phyloP scores from a whole-genome alignment of 164 flowering plant genomes.

The Berberis thunbergii region DNA sequence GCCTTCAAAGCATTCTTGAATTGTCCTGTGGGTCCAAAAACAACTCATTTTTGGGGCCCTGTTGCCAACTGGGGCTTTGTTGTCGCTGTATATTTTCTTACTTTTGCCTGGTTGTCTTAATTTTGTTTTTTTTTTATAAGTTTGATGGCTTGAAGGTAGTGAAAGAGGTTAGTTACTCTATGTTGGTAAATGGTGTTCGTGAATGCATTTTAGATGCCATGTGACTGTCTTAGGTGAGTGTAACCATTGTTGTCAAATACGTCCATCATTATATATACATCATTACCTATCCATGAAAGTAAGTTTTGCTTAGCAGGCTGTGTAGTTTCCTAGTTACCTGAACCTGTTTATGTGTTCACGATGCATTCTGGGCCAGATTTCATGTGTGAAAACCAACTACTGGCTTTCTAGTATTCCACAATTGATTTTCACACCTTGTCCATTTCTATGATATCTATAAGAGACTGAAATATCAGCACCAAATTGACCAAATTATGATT shows the following conservation, averaged over 20 bases:
- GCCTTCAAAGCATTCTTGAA: slow-evolving; percentile 56
- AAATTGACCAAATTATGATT: neutral
- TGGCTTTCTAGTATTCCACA: neutral
- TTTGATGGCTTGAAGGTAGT: neutral
- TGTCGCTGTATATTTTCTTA: slow-evolving; percentile 34
- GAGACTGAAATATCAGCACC: neutral
- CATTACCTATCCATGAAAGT: too few species aligned
- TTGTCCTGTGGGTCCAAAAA: slow-evolving; percentile 80
- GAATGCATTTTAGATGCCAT: too few species aligned
- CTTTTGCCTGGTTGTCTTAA: neutral
- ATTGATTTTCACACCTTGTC: neutral
- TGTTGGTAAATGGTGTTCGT: too few species aligned
- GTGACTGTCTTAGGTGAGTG: too few species aligned
- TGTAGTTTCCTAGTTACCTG: neutral
- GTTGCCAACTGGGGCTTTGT: slow-evolving; percentile 71
- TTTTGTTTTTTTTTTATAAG: neutral
- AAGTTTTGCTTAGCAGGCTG: neutral
- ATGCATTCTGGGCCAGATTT: neutral
- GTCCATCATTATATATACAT: too few species aligned
- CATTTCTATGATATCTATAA: neutral
- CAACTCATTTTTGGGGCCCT: slow-evolving; percentile 90
- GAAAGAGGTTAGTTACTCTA: too few species aligned
- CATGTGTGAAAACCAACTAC: neutral
- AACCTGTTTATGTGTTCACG: neutral
- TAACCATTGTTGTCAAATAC: too few species aligned